phyloP scores from a whole-genome alignment of 345 rosid genomes.

The Lepidium africanum region DNA sequence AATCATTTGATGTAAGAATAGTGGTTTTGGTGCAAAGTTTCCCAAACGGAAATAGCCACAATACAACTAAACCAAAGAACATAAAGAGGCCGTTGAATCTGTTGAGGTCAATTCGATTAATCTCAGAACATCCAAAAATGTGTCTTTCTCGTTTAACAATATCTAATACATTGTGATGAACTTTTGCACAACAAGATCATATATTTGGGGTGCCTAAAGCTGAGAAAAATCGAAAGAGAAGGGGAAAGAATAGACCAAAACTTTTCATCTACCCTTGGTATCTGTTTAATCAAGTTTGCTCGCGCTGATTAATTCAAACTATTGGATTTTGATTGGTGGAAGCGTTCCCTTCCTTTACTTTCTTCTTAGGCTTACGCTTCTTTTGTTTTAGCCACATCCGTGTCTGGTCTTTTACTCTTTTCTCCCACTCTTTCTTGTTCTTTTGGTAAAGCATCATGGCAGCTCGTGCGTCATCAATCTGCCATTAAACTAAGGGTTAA shows the following conservation, averaged over 20 bases:
- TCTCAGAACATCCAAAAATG: background rate
- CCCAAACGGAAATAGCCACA: background rate
- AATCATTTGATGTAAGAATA: background rate
- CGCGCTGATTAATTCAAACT: slow-evolving; percentile 7
- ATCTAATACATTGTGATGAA: background rate
- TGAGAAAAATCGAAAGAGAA: background rate
- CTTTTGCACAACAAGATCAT: slow-evolving; percentile 13
- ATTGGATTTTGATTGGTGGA: background rate
- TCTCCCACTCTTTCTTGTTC: slow-evolving; percentile 75
- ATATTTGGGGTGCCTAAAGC: slow-evolving; percentile 7
- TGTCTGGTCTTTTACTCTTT: slow-evolving; percentile 44
- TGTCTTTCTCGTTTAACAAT: background rate
- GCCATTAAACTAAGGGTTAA: background rate
- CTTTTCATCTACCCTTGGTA: background rate
- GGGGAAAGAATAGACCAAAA: background rate
- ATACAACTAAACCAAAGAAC: background rate
- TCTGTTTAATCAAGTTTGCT: background rate
- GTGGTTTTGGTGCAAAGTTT: background rate
- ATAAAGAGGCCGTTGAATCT: background rate
- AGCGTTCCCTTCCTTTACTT: slow-evolving; percentile 23
- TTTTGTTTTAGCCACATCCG: slow-evolving; percentile 54
- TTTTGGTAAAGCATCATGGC: slow-evolving; percentile 83
- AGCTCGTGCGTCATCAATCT: slow-evolving; percentile 85
- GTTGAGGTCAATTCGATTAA: background rate
- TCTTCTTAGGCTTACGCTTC: slow-evolving; percentile 65